phyloP scores from a whole-genome alignment of 352 stramenopile genomes.

The Phytopythium kandeliae region DNA sequence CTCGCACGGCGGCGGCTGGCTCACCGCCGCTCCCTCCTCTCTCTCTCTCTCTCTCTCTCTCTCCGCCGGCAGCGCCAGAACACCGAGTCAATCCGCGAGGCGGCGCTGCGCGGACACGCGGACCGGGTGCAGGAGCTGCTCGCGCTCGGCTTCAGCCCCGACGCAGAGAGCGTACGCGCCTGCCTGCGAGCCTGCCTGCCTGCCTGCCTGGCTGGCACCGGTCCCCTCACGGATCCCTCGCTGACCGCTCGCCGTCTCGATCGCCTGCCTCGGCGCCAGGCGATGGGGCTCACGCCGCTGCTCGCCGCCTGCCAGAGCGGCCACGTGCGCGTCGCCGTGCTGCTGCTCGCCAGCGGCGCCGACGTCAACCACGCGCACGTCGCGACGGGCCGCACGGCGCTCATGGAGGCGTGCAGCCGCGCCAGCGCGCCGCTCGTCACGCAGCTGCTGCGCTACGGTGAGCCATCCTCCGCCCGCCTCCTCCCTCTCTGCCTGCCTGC shows the following conservation, averaged over 20 bases:
- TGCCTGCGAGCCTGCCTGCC: neutral
- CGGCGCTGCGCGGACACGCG: slow-evolving; percentile 50
- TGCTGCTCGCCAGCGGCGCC: slow-evolving; percentile 37
- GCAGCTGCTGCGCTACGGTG: slow-evolving; percentile 60
- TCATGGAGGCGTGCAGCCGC: slow-evolving; percentile 58
- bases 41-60: no score
- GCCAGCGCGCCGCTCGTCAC: slow-evolving; percentile 31
- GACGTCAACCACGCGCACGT: slow-evolving; percentile 48
- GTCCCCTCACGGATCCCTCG: no score
- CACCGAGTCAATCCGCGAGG: slow-evolving; percentile 61
- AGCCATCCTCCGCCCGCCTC: no score
- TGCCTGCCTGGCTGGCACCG: neutral
- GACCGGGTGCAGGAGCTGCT: slow-evolving; percentile 42
- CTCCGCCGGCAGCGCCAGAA: slow-evolving; percentile 68
- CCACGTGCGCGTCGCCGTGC: slow-evolving; percentile 34
- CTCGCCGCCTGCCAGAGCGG: slow-evolving; percentile 46
- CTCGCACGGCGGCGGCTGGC: no score
- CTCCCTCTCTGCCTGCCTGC: no score
- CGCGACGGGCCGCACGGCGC: slow-evolving; percentile 42
- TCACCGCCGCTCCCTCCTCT: no score
- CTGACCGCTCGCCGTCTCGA: neutral
- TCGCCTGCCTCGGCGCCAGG: slow-evolving; percentile 24
- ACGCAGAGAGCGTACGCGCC: slow-evolving; percentile 47
- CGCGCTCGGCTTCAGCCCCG: slow-evolving; percentile 38
- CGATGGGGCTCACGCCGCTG: slow-evolving; percentile 64